These are phyloP conservation scores for Striga asiatica DNA, from an alignment of 257 asterid species.

Conservation along the genomic window DNA sequence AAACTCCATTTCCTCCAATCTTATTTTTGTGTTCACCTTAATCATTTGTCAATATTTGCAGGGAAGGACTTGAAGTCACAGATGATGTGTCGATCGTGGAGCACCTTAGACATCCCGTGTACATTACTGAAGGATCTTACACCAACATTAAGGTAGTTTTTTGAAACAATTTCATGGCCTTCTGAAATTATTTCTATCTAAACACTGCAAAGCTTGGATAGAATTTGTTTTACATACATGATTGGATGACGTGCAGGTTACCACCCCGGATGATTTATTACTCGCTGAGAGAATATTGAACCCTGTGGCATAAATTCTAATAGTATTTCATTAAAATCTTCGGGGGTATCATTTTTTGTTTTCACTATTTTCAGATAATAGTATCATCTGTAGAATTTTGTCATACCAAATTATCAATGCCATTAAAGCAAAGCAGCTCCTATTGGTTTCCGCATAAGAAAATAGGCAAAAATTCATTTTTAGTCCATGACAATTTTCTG, in stretches of 20 bases:
- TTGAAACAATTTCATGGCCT: neutral
- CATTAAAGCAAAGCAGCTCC: neutral
- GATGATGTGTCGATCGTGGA: slow-evolving; percentile 97
- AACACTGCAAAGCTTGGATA: neutral
- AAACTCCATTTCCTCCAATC: too few relatives aligned
- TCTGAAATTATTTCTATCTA: neutral
- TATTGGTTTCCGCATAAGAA: too few relatives aligned
- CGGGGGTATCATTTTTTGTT: neutral
- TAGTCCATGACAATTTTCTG: too few relatives aligned
- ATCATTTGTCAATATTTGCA: too few relatives aligned
- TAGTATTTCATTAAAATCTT: neutral
- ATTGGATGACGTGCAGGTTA: slow-evolving; percentile 49
- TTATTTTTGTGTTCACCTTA: too few relatives aligned
- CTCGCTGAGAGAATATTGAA: slow-evolving; percentile 89
- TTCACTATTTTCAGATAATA: slow-evolving; percentile 3
- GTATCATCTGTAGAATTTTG: neutral
- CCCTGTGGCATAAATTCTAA: slow-evolving; percentile 20
- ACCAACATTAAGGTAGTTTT: slow-evolving; percentile 84
- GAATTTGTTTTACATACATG: slow-evolving; percentile 5
- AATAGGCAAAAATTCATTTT: too few relatives aligned
- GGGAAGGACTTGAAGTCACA: slow-evolving; percentile 96
- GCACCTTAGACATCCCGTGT: slow-evolving; percentile 89
- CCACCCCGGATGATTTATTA: slow-evolving; percentile 87
- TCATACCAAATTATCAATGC: neutral
- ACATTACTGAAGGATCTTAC: slow-evolving; percentile 90